A percentile compares a stretch with the other conserved stretches of the same genome.
Conservation (phyloP, 225 moss, liverwort and hornwort species). For the Straminergon stramineum region DNA sequence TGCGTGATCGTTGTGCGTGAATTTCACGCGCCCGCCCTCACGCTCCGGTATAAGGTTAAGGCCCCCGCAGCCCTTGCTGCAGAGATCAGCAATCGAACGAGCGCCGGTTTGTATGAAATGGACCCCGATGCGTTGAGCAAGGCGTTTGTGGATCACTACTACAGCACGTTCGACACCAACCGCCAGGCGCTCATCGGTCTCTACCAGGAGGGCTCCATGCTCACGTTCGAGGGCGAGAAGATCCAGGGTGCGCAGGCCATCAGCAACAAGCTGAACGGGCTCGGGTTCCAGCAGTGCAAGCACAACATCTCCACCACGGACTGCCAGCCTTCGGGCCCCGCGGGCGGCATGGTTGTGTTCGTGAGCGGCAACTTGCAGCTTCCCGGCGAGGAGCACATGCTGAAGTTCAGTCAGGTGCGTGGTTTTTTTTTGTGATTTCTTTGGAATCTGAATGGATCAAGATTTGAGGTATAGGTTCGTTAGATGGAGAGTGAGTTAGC, state of each 20-base stretch:
- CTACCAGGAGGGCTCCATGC: slow-evolving; percentile 83
- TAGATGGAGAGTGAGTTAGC: background rate
- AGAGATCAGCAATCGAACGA: background rate
- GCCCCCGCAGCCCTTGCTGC: background rate
- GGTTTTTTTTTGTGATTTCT: background rate
- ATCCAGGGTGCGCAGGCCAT: slow-evolving; percentile 71
- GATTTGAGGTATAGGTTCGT: background rate
- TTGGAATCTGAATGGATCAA: background rate
- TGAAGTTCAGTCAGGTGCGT: slow-evolving; percentile 84
- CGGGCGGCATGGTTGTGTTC: slow-evolving; percentile 78
- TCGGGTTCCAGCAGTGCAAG: slow-evolving; percentile 84
- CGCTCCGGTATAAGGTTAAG: background rate
- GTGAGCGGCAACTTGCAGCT: slow-evolving; percentile 80
- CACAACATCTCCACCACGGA: slow-evolving; percentile 77
- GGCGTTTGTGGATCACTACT: slow-evolving; percentile 96
- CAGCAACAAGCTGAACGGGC: slow-evolving; percentile 50
- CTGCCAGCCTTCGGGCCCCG: slow-evolving; percentile 80
- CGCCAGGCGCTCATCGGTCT: slow-evolving; percentile 54
- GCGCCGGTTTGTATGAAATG: slow-evolving; percentile 18
- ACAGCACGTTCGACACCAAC: slow-evolving; percentile 66
- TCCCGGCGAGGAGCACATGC: slow-evolving; percentile 66
- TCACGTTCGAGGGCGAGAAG: slow-evolving; percentile 92
- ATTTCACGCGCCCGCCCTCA: slow-evolving; percentile 6
- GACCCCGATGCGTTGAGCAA: slow-evolving; percentile 73
- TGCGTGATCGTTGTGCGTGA: slow-evolving; percentile 19